phyloP scores from a whole-genome alignment of 2,329 filamentous ascomycete genomes.

The Graphilbum ipis-grandicollis region DNA sequence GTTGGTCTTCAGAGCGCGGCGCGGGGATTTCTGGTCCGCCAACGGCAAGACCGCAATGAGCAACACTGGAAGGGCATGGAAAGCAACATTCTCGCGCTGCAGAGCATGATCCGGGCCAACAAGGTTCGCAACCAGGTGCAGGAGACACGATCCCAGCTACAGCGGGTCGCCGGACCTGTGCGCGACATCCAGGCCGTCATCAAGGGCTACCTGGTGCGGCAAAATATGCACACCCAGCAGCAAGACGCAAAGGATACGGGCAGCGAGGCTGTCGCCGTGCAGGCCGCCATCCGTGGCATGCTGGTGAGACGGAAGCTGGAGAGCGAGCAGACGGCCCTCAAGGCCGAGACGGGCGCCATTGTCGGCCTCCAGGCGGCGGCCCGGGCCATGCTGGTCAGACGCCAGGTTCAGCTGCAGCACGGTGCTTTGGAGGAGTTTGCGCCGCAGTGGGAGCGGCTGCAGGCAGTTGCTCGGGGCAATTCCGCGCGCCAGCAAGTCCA shows the following conservation, averaged over 20 bases:
- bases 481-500: slow-evolving; percentile 26
- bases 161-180: slow-evolving; percentile 44
- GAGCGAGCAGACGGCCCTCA: slow-evolving; percentile 33
- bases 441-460: slow-evolving; percentile 32
- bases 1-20: slow-evolving; percentile 61
- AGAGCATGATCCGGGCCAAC: slow-evolving; percentile 60
- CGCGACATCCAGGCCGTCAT: slow-evolving; percentile 47
- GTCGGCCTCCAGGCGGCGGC: slow-evolving; percentile 46
- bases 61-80: slow-evolving; percentile 54
- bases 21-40: slow-evolving; percentile 59
- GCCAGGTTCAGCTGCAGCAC: slow-evolving; percentile 31
- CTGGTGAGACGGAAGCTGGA: slow-evolving; percentile 40
- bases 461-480: slow-evolving; percentile 29
- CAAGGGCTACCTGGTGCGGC: slow-evolving; percentile 48
- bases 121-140: slow-evolving; percentile 43
- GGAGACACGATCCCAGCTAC: slow-evolving; percentile 39
- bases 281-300: slow-evolving; percentile 51
- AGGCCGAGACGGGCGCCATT: slow-evolving; percentile 30
- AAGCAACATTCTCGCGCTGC: slow-evolving; percentile 56
- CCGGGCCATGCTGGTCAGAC: slow-evolving; percentile 43
- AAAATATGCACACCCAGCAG: slow-evolving; percentile 36
- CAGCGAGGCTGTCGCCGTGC: slow-evolving; percentile 38
- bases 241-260: slow-evolving; percentile 33
- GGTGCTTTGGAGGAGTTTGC: slow-evolving; percentile 32
- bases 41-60: slow-evolving; percentile 42